phyloP scores from a whole-genome alignment of 2,329 filamentous ascomycete species.

The Talaromyces verruculosus region DNA sequence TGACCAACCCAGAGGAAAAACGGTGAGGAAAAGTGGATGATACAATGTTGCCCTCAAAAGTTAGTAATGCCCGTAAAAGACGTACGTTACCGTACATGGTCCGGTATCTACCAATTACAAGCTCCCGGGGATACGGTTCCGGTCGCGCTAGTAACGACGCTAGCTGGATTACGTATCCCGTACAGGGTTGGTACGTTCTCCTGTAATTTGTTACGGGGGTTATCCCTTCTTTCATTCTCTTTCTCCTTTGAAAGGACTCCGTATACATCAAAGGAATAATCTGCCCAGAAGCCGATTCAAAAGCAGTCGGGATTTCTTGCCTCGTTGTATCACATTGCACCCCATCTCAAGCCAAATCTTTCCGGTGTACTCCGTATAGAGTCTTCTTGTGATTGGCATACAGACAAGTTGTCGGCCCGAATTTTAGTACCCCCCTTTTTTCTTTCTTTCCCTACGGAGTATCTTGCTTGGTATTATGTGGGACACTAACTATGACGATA shows the following conservation, averaged over 20 bases:
- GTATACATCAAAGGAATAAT: neutral
- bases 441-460: neutral
- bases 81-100: neutral
- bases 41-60: neutral
- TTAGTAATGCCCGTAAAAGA: neutral
- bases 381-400: neutral
- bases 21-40: conserved; percentile 10
- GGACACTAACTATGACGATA: neutral
- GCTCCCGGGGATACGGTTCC: conserved; percentile 21
- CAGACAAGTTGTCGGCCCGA: neutral
- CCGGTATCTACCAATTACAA: neutral
- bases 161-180: neutral
- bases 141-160: conserved; percentile 8
- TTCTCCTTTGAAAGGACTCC: neutral
- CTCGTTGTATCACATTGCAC: neutral
- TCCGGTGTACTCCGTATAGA: neutral
- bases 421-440: neutral
- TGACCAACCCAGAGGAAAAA: conserved; percentile 8
- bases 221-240: neutral
- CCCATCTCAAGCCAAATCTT: neutral
- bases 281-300: neutral
- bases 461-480: neutral
- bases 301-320: neutral
- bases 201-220: neutral
- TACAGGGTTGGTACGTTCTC: neutral